These are phyloP conservation scores for Biscogniauxia marginata DNA, from an alignment of 2,329 filamentous ascomycete genomes.

Conservation along the genomic window DNA sequence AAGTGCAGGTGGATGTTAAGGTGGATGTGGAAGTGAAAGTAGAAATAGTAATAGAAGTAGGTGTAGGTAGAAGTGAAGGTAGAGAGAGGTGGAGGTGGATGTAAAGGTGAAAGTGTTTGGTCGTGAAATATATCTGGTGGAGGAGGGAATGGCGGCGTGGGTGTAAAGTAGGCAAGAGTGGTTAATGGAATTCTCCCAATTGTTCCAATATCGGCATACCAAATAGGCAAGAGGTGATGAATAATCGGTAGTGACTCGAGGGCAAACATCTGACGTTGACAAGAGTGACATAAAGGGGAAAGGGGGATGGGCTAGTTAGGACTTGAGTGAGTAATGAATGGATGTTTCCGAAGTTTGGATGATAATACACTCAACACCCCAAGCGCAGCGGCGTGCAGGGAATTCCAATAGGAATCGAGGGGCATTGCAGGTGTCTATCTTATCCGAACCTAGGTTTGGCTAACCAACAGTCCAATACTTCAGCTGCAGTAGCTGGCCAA, in stretches of 20 bases:
- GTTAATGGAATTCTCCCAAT: background rate
- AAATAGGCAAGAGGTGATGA: background rate
- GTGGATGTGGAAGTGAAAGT: background rate
- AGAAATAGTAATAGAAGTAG: too few relatives aligned
- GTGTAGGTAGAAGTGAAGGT: constrained; percentile 1
- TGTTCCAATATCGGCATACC: background rate
- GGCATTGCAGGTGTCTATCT: too few relatives aligned
- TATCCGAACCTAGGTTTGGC: background rate
- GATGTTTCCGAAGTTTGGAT: background rate
- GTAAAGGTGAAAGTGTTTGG: background rate
- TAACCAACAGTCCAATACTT: background rate
- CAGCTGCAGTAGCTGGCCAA: too few relatives aligned
- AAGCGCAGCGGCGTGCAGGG: too few relatives aligned
- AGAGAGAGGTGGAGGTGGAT: background rate
- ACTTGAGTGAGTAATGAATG: background rate
- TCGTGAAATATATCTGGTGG: background rate
- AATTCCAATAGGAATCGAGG: too few relatives aligned
- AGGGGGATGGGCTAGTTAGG: background rate
- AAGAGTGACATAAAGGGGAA: background rate
- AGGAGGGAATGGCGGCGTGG: background rate
- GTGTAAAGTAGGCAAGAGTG: constrained; percentile 1
- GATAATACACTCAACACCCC: background rate
- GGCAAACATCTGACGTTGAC: background rate
- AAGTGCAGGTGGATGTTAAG: background rate
- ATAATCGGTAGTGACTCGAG: background rate